Conservation (phyloP, 1,284 basidiomycete genomes). For the Mycocalia duriaeana region DNA sequence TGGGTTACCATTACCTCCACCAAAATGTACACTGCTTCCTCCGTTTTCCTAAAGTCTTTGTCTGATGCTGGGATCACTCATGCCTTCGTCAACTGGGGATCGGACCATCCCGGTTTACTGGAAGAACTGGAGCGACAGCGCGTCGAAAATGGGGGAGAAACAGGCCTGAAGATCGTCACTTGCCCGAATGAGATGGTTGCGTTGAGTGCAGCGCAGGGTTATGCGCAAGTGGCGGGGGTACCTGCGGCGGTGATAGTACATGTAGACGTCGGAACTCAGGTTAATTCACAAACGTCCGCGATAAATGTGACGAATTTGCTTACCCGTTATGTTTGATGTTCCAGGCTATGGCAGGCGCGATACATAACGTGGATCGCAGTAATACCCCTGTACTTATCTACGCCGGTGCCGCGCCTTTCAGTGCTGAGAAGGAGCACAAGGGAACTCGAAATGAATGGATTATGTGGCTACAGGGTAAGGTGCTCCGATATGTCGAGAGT, state of each 20-base stretch:
- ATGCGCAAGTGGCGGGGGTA: slow-evolving; percentile 57
- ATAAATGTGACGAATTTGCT: not conserved
- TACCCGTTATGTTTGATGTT: not conserved
- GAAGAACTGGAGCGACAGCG: slow-evolving; percentile 63
- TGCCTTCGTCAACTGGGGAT: slow-evolving; percentile 73
- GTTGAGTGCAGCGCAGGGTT: slow-evolving; percentile 65
- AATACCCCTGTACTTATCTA: slow-evolving; percentile 66
- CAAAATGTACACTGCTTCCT: slow-evolving; percentile 50
- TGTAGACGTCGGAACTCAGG: slow-evolving; percentile 71
- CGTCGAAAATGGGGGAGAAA: slow-evolving; percentile 29
- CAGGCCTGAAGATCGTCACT: slow-evolving; percentile 48
- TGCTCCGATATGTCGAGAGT: not conserved
- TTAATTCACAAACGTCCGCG: slow-evolving; percentile 22
- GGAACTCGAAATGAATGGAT: slow-evolving; percentile 72
- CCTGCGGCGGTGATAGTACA: slow-evolving; percentile 70
- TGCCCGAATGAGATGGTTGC: slow-evolving; percentile 77
- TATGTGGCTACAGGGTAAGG: slow-evolving; percentile 62
- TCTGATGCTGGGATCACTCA: slow-evolving; percentile 59
- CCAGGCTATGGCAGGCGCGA: slow-evolving; percentile 62
- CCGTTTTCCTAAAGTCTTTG: slow-evolving; percentile 55
- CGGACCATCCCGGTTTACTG: slow-evolving; percentile 65
- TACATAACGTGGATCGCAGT: slow-evolving; percentile 64
- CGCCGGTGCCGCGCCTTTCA: slow-evolving; percentile 63
- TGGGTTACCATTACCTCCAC: no score
- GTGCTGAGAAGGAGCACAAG: slow-evolving; percentile 46